Evolutionary conservation across 139 green algal species (phyloP).

Genomic region (Choricystis sp.): DNA sequence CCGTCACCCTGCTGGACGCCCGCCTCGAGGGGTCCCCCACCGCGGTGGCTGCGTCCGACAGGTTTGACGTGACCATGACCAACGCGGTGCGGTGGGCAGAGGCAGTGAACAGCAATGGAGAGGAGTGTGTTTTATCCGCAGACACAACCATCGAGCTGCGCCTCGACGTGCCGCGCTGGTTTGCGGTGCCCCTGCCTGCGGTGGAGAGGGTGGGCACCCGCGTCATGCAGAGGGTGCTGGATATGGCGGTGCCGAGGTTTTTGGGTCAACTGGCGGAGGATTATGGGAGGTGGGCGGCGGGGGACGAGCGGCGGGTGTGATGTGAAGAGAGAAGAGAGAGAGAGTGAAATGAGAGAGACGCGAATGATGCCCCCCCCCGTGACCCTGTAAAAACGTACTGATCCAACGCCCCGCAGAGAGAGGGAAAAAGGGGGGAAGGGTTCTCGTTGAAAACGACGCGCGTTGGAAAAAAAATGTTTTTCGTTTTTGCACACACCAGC

Average conservation of each 20-base stretch:
- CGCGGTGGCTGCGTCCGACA: conserved; percentile 43
- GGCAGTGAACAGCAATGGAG: neutral
- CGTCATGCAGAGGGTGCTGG: conserved; percentile 50
- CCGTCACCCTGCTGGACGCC: conserved; percentile 49
- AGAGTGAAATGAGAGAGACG: too few species aligned
- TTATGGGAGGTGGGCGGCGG: conserved; percentile 54
- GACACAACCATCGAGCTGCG: conserved; percentile 5
- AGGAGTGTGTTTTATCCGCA: neutral
- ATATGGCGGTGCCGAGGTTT: conserved; percentile 57
- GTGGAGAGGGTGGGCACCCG: conserved; percentile 19
- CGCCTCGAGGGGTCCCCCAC: conserved; percentile 42
- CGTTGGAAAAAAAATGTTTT: conserved; percentile 7
- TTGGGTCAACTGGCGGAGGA: conserved; percentile 57
- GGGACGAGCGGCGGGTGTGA: conserved; percentile 40
- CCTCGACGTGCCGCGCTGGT: conserved; percentile 29
- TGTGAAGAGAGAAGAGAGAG: too few species aligned
- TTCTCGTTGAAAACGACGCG: too few species aligned
- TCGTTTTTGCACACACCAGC: too few species aligned
- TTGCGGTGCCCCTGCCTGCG: conserved; percentile 16
- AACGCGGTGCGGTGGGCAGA: conserved; percentile 47
- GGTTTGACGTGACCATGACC: conserved; percentile 52
- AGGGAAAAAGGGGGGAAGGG: too few species aligned
- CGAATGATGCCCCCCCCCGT: too few species aligned
- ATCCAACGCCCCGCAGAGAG: too few species aligned
- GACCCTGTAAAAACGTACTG: too few species aligned